A percentile compares a stretch with the other conserved stretches of the same genome.
Evolutionary conservation across 768 basidiomycete genomes (phyloP).

Genomic region (Pholiota molesta): DNA sequence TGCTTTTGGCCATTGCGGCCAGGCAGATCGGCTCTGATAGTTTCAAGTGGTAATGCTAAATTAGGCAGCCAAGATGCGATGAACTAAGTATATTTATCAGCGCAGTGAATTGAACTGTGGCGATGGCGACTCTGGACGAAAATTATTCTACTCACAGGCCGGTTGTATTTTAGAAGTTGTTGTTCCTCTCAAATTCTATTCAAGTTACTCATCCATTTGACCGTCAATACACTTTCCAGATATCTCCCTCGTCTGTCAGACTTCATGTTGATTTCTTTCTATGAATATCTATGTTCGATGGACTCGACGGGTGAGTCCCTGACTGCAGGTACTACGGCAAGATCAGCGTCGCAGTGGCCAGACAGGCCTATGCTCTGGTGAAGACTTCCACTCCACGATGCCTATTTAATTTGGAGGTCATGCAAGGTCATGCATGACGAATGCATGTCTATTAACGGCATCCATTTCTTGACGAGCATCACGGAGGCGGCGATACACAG

Average conservation of each 20-base stretch:
- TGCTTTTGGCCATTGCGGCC: slow-evolving; percentile 8
- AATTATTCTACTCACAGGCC: slow-evolving; percentile 2
- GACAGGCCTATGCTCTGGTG: not conserved
- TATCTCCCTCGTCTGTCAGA: not conserved
- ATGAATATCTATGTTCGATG: not conserved
- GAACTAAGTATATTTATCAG: not conserved
- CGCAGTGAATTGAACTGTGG: not conserved
- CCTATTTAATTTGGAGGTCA: not conserved
- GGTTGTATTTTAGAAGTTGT: slow-evolving; percentile 9
- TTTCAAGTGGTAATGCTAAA: slow-evolving; percentile 4
- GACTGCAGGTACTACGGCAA: not conserved
- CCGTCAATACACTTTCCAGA: not conserved
- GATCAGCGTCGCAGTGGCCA: not conserved
- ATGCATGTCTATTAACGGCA: not conserved
- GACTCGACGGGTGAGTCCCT: not conserved
- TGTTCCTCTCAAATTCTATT: not conserved
- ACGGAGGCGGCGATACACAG: not conserved
- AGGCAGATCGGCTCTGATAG: slow-evolving; percentile 2
- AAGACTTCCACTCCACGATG: not conserved
- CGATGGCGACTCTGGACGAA: not conserved
- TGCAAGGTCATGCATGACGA: too few relatives aligned
- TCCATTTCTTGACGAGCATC: not conserved
- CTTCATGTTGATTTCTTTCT: not conserved
- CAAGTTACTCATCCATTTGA: not conserved
- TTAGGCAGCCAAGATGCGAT: not conserved